These are phyloP conservation scores for Albatrellus ellisii DNA, from an alignment of 768 basidiomycete genomes.

Conservation along the genomic window DNA sequence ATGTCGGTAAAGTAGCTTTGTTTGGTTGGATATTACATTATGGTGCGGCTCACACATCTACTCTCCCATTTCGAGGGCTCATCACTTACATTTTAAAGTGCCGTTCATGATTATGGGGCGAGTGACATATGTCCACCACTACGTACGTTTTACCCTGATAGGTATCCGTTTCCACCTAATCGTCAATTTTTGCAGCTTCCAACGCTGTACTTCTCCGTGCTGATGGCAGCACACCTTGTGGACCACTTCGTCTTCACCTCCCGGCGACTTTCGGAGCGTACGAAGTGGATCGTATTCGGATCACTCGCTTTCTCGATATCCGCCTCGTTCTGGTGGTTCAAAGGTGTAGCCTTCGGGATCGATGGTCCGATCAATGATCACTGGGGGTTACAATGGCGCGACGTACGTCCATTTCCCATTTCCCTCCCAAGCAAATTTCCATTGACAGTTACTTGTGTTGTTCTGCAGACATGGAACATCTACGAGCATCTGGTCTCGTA, in stretches of 20 bases:
- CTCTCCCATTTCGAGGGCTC: constrained; percentile 1
- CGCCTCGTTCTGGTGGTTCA: constrained; percentile 93
- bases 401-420: constrained; percentile 23
- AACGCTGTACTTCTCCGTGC: constrained; percentile 90
- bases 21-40: constrained; percentile 90
- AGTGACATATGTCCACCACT: constrained; percentile 93
- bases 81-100: constrained; percentile 30
- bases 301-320: constrained; percentile 46
- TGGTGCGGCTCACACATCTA: constrained; percentile 31
- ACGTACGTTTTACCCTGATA: constrained; percentile 39
- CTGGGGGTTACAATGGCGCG: constrained; percentile 71
- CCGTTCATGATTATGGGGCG: constrained; percentile 99
- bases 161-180: background rate
- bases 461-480: constrained; percentile 23
- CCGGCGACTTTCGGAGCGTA: constrained; percentile 40
- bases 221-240: constrained; percentile 82
- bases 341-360: constrained; percentile 78
- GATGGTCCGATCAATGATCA: constrained; percentile 77
- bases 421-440: background rate
- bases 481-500: too few species aligned
- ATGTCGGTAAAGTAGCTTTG: constrained; percentile 84
- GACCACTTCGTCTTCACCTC: constrained; percentile 91
- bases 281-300: constrained; percentile 64
- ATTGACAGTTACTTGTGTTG: background rate
- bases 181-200: constrained; percentile 59